Conservation (phyloP, 495 filamentous ascomycete species). For the Alectoria sarmentosa region DNA sequence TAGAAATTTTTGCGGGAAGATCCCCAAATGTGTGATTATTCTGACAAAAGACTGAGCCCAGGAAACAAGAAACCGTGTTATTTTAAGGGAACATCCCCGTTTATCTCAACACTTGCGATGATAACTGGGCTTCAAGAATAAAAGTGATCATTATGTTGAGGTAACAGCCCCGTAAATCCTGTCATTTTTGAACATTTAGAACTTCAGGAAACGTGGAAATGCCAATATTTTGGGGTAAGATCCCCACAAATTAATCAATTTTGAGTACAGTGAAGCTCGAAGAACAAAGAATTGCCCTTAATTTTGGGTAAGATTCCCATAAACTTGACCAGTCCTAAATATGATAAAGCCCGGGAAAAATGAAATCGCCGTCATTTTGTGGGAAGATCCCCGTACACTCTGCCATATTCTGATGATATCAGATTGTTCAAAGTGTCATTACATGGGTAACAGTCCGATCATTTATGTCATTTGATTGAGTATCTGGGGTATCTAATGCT, state of each 20-base stretch:
- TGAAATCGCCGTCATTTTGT: not conserved
- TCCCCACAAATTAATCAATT: too few species aligned
- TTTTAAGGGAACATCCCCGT: not conserved
- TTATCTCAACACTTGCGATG: fast-evolving
- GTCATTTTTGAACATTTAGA: too few species aligned
- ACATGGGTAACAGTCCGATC: not conserved
- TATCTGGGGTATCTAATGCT: slow-evolving; percentile 1
- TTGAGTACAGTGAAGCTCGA: too few species aligned
- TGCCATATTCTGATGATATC: not conserved
- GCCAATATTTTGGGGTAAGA: too few species aligned
- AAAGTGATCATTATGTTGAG: too few species aligned
- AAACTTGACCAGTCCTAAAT: too few species aligned
- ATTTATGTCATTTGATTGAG: not conserved
- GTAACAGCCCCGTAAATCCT: too few species aligned
- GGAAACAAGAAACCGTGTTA: not conserved
- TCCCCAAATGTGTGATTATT: not conserved
- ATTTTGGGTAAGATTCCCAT: too few species aligned
- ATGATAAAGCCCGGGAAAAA: not conserved
- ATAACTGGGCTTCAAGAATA: too few species aligned
- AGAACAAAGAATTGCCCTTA: too few species aligned
- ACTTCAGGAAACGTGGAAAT: too few species aligned
- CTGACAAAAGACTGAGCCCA: too few species aligned
- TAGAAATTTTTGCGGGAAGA: not conserved
- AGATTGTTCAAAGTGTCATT: not conserved
- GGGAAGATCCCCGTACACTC: not conserved